Evolutionary conservation across 2,329 filamentous ascomycete species (phyloP), one percentile per base, ranked within the genome.

Genomic region (Clarireedia hainanense): DNA sequence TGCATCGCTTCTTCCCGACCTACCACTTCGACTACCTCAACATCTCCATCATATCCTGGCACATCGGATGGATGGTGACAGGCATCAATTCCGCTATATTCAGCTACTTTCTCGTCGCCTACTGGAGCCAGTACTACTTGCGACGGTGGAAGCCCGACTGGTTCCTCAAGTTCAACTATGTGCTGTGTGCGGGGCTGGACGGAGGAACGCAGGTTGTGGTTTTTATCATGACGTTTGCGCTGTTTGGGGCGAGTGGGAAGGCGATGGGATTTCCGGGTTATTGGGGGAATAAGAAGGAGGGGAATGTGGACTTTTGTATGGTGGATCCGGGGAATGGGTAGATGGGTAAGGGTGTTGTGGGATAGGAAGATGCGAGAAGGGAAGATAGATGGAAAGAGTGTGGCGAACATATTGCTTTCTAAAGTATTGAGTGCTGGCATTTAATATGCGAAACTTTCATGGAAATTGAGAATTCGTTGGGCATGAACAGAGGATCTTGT

Each of bases 111-210:
- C 68, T 81, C 17, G 79, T 86, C 12, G 86, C 85, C 7, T 77
- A 80, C 55, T 61, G 83, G 43, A 88, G 88, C 73, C 88, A 89
- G 71, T 85, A 78, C 63, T 83, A 76, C 62, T 78, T 89, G 65
- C 80, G 80, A 65, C 85, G 12, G 74, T 67, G 65, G 50, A 62
- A 63, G n/a, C 26, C 36, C 1, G 3, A 81, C 36, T 88, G 86
- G 84, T 89, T 86, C 84, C 73, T 87, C 71, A 83, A 85, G 69
- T 89, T 88, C 73, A 89, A 89, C 73, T 89, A 89, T 67, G 77
- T 89, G 65, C 80, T 84, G 0, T 87, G 84, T n/a, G 85, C 85
- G 0, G 86, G 82, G 0, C 73, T 90, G 36, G 86, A 89, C 69
- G 81, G 80, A 51, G 86, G 85, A 12, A 76, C 89, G 7, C 81